Evolutionary conservation across 805 yeast species (phyloP), one percentile per base, ranked within the genome.

Genomic region (Candida orba): DNA sequence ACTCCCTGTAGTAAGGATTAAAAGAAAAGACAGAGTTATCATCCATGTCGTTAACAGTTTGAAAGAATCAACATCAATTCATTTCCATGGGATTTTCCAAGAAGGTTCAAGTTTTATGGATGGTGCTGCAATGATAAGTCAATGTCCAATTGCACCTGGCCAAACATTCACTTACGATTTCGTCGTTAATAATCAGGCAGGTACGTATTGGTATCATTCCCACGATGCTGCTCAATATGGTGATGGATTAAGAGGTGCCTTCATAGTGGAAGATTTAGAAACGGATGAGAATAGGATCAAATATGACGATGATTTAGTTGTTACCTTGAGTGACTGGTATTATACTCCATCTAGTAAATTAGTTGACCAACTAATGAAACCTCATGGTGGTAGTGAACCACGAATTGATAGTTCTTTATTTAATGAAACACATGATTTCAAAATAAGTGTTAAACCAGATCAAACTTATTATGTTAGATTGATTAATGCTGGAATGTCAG

Each of bases 121-220:
- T 64, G 99, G 99, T 46, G 95, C 96, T 14, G 84, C 84, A 56
- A 70, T 77, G 76, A 72, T 91, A 37, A 78, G 86, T 31, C 97
- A 91, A 66, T 93, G 98, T 73, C 95, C 96, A 25, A 81, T 88
- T 52, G 80, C 85, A n/a, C 84, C 95, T 6, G 84, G 84, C 43
- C 75, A 76, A 48, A 74, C 84, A 17, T 71, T 78, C 66, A 64
- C 81, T 50, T 93, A 93, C 72, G 89, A 91, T 71, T 93, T 93
- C 66, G 84, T 96, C 24, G 87, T 89, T 48, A 76, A 76, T 40
- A 64, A 62, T 47, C 96, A 93, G 66, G 78, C 72, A 45, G 99
- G 99, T 57, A 76, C 95, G 17, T 93, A 72, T 73, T 93, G 99
- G 99, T 93, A 91, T 72, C 99, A 93, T 66, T 87, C 98, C 27